A percentile compares a stretch with the other conserved stretches of the same genome.
Conservation (phyloP, 441 rosid genomes). For the Gossypium schwendimanii region DNA sequence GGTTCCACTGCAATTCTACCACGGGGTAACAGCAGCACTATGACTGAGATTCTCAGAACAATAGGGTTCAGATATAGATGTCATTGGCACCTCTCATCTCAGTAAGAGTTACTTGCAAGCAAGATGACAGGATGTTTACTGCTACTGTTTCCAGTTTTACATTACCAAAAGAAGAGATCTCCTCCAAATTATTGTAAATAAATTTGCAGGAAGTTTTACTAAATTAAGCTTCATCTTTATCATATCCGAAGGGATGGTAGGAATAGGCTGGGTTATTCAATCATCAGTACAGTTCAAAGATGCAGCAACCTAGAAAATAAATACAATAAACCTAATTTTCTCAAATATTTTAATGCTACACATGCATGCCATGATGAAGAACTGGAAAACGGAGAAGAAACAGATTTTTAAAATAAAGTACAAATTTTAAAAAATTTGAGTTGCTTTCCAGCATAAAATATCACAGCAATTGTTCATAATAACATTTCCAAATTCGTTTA, state of each 20-base stretch:
- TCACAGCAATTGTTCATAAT: not conserved
- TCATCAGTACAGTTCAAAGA: not conserved
- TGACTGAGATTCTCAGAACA: not conserved
- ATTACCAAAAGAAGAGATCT: not conserved
- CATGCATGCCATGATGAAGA: not conserved
- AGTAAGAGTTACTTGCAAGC: not conserved
- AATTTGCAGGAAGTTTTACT: not conserved
- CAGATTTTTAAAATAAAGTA: not conserved
- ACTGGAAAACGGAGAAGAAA: not conserved
- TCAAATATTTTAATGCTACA: not conserved
- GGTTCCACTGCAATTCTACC: not conserved
- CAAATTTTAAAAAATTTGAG: not conserved
- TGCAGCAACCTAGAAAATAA: not conserved
- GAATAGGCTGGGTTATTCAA: not conserved
- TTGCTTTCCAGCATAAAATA: not conserved
- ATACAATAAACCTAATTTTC: not conserved
- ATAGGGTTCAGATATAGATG: not conserved
- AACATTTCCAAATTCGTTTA: slow-evolving; percentile 11
- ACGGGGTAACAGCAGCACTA: not conserved
- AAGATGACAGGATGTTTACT: not conserved
- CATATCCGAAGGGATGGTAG: not conserved
- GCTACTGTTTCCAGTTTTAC: not conserved
- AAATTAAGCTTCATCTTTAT: not conserved
- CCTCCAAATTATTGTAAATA: not conserved
- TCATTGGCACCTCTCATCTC: not conserved